These are phyloP conservation scores for Fraxinus floribunda DNA, from an alignment of 305 asterid genomes.

Conservation along the genomic window DNA sequence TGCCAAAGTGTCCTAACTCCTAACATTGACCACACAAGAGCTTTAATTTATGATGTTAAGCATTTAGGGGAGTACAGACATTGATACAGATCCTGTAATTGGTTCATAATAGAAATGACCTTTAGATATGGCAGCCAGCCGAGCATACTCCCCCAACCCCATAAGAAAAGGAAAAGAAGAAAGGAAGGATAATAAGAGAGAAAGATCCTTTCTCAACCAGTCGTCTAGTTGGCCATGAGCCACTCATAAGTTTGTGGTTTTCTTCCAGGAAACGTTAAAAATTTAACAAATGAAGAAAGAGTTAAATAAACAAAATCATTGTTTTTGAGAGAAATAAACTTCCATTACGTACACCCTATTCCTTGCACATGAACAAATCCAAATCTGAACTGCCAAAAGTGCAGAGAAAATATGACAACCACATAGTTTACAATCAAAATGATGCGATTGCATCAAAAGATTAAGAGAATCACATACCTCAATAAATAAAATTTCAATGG, in stretches of 20 bases:
- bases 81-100: neutral
- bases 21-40: neutral
- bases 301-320: neutral
- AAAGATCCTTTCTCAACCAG: neutral
- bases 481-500: neutral
- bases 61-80: neutral
- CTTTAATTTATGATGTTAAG: neutral
- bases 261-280: neutral
- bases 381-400: neutral
- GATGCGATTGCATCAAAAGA: neutral
- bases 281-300: neutral
- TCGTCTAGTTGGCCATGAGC: neutral
- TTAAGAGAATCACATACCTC: neutral
- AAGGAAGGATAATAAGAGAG: neutral
- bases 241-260: neutral
- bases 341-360: neutral
- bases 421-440: neutral
- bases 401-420: neutral
- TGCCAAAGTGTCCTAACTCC: neutral
- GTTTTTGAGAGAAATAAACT: neutral
- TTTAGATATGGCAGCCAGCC: neutral
- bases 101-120: neutral
- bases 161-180: neutral
- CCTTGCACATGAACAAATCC: neutral
- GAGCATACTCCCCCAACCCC: neutral